Percentiles rank a stretch among this genome's conserved stretches.
Evolutionary conservation across 305 asterid species (phyloP).

Genomic region (Nicotiana rustica): DNA sequence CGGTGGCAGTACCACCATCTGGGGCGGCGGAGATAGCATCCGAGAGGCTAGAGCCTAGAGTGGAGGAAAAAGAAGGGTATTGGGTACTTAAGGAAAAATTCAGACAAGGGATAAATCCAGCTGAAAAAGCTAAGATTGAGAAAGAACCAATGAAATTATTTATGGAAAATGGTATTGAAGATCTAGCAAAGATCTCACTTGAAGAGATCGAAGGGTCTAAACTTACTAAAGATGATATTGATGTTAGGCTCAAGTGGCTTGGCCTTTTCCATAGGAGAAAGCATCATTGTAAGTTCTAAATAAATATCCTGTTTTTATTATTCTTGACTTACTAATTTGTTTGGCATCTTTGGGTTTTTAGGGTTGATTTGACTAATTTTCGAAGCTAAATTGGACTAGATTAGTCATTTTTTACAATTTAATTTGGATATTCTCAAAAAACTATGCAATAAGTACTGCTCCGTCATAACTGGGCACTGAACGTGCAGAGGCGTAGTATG

Average conservation of each 20-base stretch:
- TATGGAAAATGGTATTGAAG: conserved; percentile 82
- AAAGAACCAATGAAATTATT: conserved; percentile 88
- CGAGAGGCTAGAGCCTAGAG: conserved; percentile 80
- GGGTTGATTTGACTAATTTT: background rate
- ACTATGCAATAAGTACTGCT: background rate
- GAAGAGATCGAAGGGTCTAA: conserved; percentile 80
- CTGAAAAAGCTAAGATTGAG: conserved; percentile 85
- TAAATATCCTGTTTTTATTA: background rate
- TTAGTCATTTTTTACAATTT: background rate
- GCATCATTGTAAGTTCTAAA: conserved; percentile 74
- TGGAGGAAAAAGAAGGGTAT: conserved; percentile 72
- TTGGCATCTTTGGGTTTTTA: background rate
- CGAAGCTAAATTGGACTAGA: background rate
- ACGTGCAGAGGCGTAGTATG: too few species aligned
- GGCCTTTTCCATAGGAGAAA: conserved; percentile 94
- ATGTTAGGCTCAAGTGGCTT: conserved; percentile 93
- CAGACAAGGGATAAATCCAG: conserved; percentile 80
- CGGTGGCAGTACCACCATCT: conserved; percentile 60
- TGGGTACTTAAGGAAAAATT: conserved; percentile 84
- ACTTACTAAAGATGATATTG: conserved; percentile 81
- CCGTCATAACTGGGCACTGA: too few species aligned
- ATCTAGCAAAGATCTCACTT: conserved; percentile 64
- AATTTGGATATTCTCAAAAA: background rate
- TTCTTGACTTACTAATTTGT: background rate
- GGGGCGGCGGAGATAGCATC: conserved; percentile 44